Conservation (phyloP, 176 grass and related monocot species). For the Phragmites australis region DNA sequence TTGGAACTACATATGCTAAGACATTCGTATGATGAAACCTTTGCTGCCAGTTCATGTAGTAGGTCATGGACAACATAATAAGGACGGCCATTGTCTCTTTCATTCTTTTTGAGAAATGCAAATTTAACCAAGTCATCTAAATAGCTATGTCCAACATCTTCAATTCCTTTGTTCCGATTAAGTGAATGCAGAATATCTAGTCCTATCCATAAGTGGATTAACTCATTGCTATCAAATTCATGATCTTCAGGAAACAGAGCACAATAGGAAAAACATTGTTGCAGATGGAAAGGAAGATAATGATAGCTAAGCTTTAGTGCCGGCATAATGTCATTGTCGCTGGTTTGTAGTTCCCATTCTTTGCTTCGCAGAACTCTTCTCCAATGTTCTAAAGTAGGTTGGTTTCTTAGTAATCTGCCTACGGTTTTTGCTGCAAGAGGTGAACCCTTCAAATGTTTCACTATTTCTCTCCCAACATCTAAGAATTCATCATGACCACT, state of each 20-base stretch:
- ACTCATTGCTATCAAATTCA: neutral
- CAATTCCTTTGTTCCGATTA: neutral
- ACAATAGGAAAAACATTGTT: slow-evolving; percentile 38
- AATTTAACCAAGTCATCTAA: neutral
- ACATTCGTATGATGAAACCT: slow-evolving; percentile 25
- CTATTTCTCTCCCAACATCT: neutral
- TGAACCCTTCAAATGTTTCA: neutral
- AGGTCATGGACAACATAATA: slow-evolving; percentile 37
- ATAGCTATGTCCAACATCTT: neutral
- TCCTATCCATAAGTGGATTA: slow-evolving; percentile 36
- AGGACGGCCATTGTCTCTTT: fast-evolving
- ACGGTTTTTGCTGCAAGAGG: slow-evolving; percentile 45
- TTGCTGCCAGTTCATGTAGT: slow-evolving; percentile 12
- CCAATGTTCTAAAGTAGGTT: neutral
- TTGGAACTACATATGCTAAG: neutral
- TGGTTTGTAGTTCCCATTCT: slow-evolving; percentile 11
- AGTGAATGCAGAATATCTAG: neutral
- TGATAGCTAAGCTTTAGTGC: slow-evolving; percentile 40
- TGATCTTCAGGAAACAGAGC: slow-evolving; percentile 31
- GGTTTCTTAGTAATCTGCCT: slow-evolving; percentile 27
- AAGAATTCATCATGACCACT: neutral
- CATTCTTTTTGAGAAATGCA: neutral
- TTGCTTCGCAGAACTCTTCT: neutral
- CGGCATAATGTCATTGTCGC: slow-evolving; percentile 28
- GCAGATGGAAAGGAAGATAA: slow-evolving; percentile 37